Conservation (phyloP, 768 basidiomycete genomes). For the Udeniomyces megalosporus region DNA sequence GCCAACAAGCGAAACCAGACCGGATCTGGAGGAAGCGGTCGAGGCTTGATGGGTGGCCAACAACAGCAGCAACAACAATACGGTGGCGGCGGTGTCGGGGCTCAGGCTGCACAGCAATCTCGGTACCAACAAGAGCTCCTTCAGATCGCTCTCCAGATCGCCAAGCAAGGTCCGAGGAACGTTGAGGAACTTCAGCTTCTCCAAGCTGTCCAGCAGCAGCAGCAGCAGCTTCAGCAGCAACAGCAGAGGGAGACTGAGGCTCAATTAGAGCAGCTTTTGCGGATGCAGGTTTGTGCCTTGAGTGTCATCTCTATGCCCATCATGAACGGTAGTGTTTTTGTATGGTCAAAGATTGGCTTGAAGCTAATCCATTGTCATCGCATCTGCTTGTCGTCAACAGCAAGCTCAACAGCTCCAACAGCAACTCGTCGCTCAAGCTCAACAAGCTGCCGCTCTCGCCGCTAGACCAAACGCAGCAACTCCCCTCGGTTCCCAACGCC, state of each 20-base stretch:
- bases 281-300: slow-evolving; percentile 6
- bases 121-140: slow-evolving; percentile 14
- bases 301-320: not conserved
- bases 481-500: not conserved
- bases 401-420: slow-evolving; percentile 16
- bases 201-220: not conserved
- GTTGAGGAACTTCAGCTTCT: slow-evolving; percentile 13
- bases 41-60: no score
- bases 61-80: no score
- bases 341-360: no score
- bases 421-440: slow-evolving; percentile 11
- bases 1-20: not conserved
- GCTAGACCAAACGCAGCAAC: slow-evolving; percentile 2
- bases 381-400: not conserved
- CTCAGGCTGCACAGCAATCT: not conserved
- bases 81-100: not conserved
- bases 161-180: slow-evolving; percentile 4
- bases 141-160: slow-evolving; percentile 2
- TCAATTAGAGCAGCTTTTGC: slow-evolving; percentile 14
- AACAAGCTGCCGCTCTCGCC: slow-evolving; percentile 12
- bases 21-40: not conserved
- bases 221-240: slow-evolving; percentile 3
- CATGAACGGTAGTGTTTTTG: not conserved
- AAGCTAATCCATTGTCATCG: not conserved
- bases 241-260: slow-evolving; percentile 13